Conservation (phyloP, 129 eudicot species). For the Flaveria robusta region DNA sequence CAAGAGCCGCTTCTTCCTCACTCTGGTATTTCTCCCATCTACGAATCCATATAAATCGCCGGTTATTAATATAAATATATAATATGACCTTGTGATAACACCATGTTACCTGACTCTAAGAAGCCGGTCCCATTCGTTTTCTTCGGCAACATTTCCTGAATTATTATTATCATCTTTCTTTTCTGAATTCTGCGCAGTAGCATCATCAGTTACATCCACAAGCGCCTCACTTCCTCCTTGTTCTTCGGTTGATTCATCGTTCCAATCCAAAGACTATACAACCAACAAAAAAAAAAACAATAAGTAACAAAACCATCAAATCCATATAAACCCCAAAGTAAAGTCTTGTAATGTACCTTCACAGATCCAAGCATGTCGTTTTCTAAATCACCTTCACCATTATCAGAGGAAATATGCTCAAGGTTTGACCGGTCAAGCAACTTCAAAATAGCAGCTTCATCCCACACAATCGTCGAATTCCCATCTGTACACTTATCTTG, state of each 20-base stretch:
- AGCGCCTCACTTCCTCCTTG: conserved; percentile 54
- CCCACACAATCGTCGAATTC: conserved; percentile 75
- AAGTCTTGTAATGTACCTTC: conserved; percentile 51
- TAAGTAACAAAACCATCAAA: conserved; percentile 15
- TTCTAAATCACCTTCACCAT: conserved; percentile 74
- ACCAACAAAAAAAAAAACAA: conserved; percentile 12
- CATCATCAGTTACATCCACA: conserved; percentile 41
- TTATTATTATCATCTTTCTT: conserved; percentile 62
- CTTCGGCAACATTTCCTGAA: conserved; percentile 58
- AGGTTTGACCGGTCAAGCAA: conserved; percentile 88
- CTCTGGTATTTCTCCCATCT: conserved; percentile 96
- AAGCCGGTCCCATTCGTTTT: conserved; percentile 98
- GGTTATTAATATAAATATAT: neutral
- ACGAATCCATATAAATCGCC: conserved; percentile 19
- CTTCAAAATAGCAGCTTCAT: conserved; percentile 73
- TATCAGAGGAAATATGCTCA: conserved; percentile 58
- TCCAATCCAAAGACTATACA: conserved; percentile 79
- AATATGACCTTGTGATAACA: neutral
- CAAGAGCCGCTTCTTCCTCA: conserved; percentile 97
- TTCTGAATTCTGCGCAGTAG: conserved; percentile 42
- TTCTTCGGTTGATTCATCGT: conserved; percentile 83
- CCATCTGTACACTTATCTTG: conserved; percentile 87
- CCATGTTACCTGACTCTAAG: conserved; percentile 72
- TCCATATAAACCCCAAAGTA: conserved; percentile 8
- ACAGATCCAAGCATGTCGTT: conserved; percentile 98